Evolutionary conservation across 352 stramenopile species (phyloP).

Genomic region (Globisporangium lucens): DNA sequence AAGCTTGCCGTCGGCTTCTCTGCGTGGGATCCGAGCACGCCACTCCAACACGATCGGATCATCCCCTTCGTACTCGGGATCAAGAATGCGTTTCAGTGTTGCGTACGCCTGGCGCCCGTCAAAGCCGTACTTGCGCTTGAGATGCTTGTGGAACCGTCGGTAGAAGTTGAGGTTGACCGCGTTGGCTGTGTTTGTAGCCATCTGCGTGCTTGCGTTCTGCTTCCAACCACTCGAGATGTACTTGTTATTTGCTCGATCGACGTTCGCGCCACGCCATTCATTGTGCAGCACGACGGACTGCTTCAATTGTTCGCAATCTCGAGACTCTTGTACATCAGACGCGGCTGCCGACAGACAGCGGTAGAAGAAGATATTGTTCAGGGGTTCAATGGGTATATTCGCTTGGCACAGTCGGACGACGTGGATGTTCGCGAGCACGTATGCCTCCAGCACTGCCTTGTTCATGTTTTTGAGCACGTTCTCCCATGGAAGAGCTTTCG

Average conservation of each 20-base stretch:
- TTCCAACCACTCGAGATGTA: conserved; percentile 9
- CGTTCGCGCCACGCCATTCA: conserved; percentile 4
- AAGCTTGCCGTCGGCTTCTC: conserved; percentile 2
- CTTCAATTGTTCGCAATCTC: conserved; percentile 7
- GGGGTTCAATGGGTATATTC: not conserved
- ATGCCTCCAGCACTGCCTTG: conserved; percentile 12
- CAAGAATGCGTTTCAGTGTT: conserved; percentile 11
- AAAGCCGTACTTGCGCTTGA: conserved; percentile 12
- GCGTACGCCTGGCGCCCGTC: conserved; percentile 10
- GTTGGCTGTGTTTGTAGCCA: conserved; percentile 12
- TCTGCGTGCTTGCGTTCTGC: not conserved
- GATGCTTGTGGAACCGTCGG: conserved; percentile 5
- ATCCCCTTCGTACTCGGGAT: conserved; percentile 8
- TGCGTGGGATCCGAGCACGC: not conserved
- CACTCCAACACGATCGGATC: conserved; percentile 8
- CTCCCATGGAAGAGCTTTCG: conserved; percentile 10
- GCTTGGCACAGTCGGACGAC: conserved; percentile 8
- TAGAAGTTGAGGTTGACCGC: conserved; percentile 11
- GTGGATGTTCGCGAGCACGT: conserved; percentile 16
- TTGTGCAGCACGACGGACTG: conserved; percentile 11
- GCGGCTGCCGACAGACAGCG: conserved; percentile 10
- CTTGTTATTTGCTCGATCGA: not conserved
- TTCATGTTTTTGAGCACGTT: conserved; percentile 12
- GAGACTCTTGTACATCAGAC: not conserved
- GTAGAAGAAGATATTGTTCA: conserved; percentile 13